Percentiles rank a stretch among this genome's conserved stretches.
Conservation (phyloP, 306 rosid genomes). For the Quercus dentata region DNA sequence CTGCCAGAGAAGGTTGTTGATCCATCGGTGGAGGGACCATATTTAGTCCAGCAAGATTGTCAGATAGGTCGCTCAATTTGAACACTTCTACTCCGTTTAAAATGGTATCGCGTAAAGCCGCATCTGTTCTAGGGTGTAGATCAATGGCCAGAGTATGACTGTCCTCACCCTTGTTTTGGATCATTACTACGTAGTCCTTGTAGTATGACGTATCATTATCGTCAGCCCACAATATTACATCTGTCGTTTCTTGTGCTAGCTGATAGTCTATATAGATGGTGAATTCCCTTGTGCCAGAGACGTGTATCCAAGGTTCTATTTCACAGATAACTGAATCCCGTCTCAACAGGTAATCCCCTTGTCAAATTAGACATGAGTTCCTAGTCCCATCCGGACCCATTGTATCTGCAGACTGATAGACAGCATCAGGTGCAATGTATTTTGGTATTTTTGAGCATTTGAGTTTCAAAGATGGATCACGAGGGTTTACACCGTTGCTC, state of each 20-base stretch:
- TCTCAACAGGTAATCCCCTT: too few species aligned
- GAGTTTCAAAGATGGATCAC: neutral
- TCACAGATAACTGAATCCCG: conserved; percentile 29
- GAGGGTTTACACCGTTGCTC: neutral
- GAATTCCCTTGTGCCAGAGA: fast-evolving
- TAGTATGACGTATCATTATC: neutral
- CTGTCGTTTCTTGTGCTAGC: neutral
- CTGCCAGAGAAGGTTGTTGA: neutral
- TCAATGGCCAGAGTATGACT: neutral
- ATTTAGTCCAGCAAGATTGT: conserved; percentile 5
- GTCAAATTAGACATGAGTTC: conserved; percentile 27
- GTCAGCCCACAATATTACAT: neutral
- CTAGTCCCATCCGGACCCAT: neutral
- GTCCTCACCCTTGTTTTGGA: neutral
- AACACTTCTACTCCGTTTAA: conserved; percentile 30
- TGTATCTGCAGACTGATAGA: conserved; percentile 14
- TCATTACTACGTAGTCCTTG: neutral
- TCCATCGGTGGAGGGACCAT: neutral
- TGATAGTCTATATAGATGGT: too few species aligned
- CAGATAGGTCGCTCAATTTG: neutral
- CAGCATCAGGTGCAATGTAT: conserved; percentile 23
- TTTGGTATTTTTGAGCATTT: neutral
- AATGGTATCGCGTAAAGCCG: neutral
- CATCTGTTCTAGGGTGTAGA: neutral
- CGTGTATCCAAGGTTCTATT: fast-evolving